phyloP scores from a whole-genome alignment of 306 rosid genomes.

The Fragaria vesca region DNA sequence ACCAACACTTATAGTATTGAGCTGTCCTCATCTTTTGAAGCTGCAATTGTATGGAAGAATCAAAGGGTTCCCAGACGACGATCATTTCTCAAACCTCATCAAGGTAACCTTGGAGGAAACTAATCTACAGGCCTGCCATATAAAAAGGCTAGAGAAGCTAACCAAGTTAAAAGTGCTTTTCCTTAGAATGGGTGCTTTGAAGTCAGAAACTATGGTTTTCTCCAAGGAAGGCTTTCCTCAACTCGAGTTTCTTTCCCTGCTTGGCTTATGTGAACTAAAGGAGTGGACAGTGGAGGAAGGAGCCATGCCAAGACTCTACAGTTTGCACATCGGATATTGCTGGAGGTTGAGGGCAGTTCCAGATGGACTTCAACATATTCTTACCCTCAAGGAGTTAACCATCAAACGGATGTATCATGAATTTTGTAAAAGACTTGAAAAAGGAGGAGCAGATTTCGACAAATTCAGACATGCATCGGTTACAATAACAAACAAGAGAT shows the following conservation, averaged over 20 bases:
- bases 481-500: background rate
- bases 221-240: slow-evolving; percentile 13
- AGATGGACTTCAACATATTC: slow-evolving; percentile 36
- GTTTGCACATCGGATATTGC: slow-evolving; percentile 37
- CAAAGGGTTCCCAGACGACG: background rate
- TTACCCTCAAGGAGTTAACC: slow-evolving; percentile 38
- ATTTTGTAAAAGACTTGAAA: slow-evolving; percentile 36
- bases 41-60: background rate
- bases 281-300: slow-evolving; percentile 51
- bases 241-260: slow-evolving; percentile 25
- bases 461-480: slow-evolving; percentile 50
- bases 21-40: background rate
- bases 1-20: background rate
- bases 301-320: slow-evolving; percentile 35
- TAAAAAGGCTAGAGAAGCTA: background rate
- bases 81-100: background rate
- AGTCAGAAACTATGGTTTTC: background rate
- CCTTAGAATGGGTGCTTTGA: background rate
- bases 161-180: background rate
- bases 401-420: slow-evolving; percentile 43
- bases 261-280: slow-evolving; percentile 34
- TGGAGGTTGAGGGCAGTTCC: slow-evolving; percentile 42
- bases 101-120: background rate
- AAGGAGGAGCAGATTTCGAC: slow-evolving; percentile 46
- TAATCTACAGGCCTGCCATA: background rate